Conservation (phyloP, 345 rosid genomes). For the Bruguiera parviflora region DNA sequence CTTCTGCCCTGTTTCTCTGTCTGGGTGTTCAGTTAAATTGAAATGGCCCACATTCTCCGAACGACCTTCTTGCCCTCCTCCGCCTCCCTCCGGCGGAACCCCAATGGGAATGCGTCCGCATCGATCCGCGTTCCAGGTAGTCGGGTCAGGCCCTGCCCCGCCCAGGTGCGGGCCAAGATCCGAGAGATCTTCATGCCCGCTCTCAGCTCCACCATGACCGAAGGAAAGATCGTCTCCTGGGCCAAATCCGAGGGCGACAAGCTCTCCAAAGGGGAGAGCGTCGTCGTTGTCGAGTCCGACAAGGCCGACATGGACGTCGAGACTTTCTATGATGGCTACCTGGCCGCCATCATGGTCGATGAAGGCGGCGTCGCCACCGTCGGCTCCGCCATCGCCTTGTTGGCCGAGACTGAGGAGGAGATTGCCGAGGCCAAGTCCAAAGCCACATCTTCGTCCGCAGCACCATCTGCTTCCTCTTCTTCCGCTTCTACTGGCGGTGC, state of each 20-base stretch:
- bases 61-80: conserved; percentile 53
- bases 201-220: conserved; percentile 95
- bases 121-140: conserved; percentile 16
- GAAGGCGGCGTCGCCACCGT: conserved; percentile 92
- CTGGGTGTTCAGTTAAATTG: neutral
- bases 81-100: conserved; percentile 25
- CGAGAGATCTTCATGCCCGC: conserved; percentile 99
- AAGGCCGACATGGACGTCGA: conserved; percentile 99
- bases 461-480: conserved; percentile 18
- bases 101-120: conserved; percentile 1
- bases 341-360: conserved; percentile 90
- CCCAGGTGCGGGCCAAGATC: conserved; percentile 56
- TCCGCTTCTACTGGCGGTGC: neutral
- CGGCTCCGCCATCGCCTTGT: conserved; percentile 84
- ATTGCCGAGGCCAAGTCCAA: conserved; percentile 68
- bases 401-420: conserved; percentile 81
- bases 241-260: conserved; percentile 85
- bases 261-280: conserved; percentile 86
- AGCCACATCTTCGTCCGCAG: conserved; percentile 37
- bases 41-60: conserved; percentile 65
- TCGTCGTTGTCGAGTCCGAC: conserved; percentile 92
- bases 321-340: conserved; percentile 87
- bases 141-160: conserved; percentile 4
- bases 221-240: conserved; percentile 97
- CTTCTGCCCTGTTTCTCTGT: neutral